Base-by-base conservation (phyloP, 2,329 filamentous ascomycete species). In the Fusarium tanahbumbuense region DNA sequence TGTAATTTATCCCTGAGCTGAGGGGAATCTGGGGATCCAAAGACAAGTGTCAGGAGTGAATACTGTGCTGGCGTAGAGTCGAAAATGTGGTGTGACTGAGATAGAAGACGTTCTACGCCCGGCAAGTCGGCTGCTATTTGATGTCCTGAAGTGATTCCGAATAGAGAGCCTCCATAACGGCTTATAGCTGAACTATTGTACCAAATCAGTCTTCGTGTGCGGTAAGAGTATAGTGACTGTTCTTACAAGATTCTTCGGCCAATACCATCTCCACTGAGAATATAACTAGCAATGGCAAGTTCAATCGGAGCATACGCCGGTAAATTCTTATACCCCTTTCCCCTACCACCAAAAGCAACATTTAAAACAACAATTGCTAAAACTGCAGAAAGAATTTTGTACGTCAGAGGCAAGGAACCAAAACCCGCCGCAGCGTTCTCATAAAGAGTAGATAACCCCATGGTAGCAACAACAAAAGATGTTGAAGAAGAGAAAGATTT, bases 71-170 rank as follows among this genome's bases (percentile, higher is more conserved):
- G 60, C 0, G 56, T 57, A 1, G 54, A 54, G 34, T 42, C 60
- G 3, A 75, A 56, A 11, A 47, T 53, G 13, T 75, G 68, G 11
- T 54, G 47, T 11, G 62, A 54, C 15, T 70, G 69, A 8, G 66
- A 40, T 7, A 74, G 37, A 5, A 69, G 45, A 28, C 63, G 62
- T 15, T 74, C 70, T 9, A 73, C 47, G 12, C 60, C 57, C 5
- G 69, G 54, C 3, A 73, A 20, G 11, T 73, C 65, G 1, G 53
- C 56, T 5, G 73, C 46, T 3, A 74, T 59, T 12, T 67, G 70
- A 42, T 74, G 66, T 1, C 28, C 50, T 11, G 66, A 67, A 5
- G 72, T 75, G 13, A 73, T 25, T 9, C 68, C 71, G 22, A 73
- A 71, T 0, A 73, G 55, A 11, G 72, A 73, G n/a, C 72, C 70